phyloP scores from a whole-genome alignment of 345 rosid species.

The Lepidium aucheri region DNA sequence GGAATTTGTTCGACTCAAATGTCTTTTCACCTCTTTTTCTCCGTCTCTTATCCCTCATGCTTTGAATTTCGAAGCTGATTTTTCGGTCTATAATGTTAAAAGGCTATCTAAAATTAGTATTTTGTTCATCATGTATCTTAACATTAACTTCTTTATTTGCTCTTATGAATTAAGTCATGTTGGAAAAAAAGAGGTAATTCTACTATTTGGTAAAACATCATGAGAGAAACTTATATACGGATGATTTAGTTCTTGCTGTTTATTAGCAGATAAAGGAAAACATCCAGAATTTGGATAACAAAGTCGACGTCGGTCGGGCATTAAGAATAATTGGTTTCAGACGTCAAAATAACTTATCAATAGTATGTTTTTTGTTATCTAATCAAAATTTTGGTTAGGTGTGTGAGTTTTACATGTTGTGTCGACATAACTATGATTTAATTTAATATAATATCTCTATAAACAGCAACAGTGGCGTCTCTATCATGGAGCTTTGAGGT shows the following conservation, averaged over 20 bases:
- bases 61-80: too few relatives aligned
- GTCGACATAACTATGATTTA: not conserved
- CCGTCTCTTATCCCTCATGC: too few relatives aligned
- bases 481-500: conserved; percentile 8
- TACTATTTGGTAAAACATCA: not conserved
- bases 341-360: too few relatives aligned
- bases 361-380: not conserved
- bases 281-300: too few relatives aligned
- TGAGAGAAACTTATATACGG: not conserved
- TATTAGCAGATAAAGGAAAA: not conserved
- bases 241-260: not conserved
- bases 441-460: not conserved
- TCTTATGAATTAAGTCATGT: too few relatives aligned
- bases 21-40: too few relatives aligned
- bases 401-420: not conserved
- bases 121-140: too few relatives aligned
- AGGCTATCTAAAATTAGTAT: too few relatives aligned
- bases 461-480: conserved; percentile 13
- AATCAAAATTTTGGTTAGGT: not conserved
- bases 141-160: too few relatives aligned
- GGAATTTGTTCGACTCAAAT: too few relatives aligned
- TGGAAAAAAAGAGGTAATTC: not conserved
- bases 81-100: too few relatives aligned
- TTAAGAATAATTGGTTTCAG: conserved; percentile 4
- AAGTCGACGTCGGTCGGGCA: not conserved